Evolutionary conservation across 2,329 filamentous ascomycete species (phyloP).

Genomic region (Shiraia sp.): DNA sequence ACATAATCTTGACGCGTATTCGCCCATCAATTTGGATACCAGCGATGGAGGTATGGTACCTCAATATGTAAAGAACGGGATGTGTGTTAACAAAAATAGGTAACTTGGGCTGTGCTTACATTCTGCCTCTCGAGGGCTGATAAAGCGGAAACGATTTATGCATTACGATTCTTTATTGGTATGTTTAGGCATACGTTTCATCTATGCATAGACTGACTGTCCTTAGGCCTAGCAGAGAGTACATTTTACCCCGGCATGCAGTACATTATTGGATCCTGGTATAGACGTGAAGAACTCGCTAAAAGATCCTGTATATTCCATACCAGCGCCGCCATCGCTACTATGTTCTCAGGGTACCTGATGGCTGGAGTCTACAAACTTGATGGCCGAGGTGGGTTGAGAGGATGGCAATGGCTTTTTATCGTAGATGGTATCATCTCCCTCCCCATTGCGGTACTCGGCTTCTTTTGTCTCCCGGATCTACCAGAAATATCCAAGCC

Average conservation of each 20-base stretch:
- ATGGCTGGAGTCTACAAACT: slow-evolving; percentile 59
- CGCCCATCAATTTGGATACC: slow-evolving; percentile 55
- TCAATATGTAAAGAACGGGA: too few relatives aligned
- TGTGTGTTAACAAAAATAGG: slow-evolving; percentile 22
- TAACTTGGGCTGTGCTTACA: slow-evolving; percentile 56
- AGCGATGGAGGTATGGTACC: slow-evolving; percentile 46
- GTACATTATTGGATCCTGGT: slow-evolving; percentile 58
- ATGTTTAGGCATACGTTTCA: neutral
- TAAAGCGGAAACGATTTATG: slow-evolving; percentile 50
- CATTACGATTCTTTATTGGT: slow-evolving; percentile 55
- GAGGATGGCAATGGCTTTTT: slow-evolving; percentile 61
- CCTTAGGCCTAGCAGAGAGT: slow-evolving; percentile 50
- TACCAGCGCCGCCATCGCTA: slow-evolving; percentile 50
- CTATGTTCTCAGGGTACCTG: slow-evolving; percentile 58
- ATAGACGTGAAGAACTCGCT: slow-evolving; percentile 55
- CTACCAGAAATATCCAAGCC: slow-evolving; percentile 56
- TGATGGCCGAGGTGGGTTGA: slow-evolving; percentile 52
- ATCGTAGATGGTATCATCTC: slow-evolving; percentile 60
- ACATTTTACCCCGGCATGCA: slow-evolving; percentile 59
- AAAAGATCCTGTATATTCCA: slow-evolving; percentile 60
- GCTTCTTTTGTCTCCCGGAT: slow-evolving; percentile 55
- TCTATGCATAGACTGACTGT: neutral
- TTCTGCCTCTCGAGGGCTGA: slow-evolving; percentile 49
- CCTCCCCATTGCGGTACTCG: slow-evolving; percentile 55
- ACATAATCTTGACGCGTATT: slow-evolving; percentile 56